These are phyloP conservation scores for Vaccinium macrocarpon DNA, from an alignment of 148 eudicot genomes.

Conservation along the genomic window DNA sequence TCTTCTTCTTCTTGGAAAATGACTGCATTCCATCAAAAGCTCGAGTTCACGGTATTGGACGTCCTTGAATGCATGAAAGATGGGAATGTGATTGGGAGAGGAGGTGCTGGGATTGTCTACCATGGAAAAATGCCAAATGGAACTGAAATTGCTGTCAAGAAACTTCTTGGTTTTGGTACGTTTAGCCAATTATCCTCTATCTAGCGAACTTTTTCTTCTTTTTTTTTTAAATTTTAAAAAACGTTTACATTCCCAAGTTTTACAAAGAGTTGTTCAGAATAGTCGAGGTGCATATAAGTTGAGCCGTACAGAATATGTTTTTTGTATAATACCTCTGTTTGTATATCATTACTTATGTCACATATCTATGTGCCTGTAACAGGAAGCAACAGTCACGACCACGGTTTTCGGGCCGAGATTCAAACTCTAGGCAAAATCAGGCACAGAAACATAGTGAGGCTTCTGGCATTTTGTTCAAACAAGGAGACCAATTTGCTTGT, in stretches of 20 bases:
- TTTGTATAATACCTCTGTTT: background rate
- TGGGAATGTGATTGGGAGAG: slow-evolving; percentile 89
- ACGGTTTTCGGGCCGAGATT: slow-evolving; percentile 83
- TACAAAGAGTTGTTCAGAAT: too few species aligned
- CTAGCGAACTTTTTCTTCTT: background rate
- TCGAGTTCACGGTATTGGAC: slow-evolving; percentile 66
- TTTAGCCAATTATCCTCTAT: background rate
- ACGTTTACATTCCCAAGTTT: too few species aligned
- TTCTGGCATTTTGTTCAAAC: slow-evolving; percentile 84
- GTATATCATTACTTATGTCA: background rate
- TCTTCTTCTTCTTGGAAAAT: slow-evolving; percentile 68
- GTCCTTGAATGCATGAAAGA: slow-evolving; percentile 86
- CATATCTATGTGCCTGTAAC: background rate
- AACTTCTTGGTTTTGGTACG: slow-evolving; percentile 64
- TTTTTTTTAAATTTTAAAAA: too few species aligned
- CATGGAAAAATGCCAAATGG: slow-evolving; percentile 87
- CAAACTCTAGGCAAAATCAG: slow-evolving; percentile 84
- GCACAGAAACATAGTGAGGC: slow-evolving; percentile 82
- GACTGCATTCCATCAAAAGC: slow-evolving; percentile 69
- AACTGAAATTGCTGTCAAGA: slow-evolving; percentile 85
- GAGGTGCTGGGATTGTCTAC: slow-evolving; percentile 96
- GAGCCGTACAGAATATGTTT: background rate
- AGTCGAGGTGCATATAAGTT: too few species aligned
- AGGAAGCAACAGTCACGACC: slow-evolving; percentile 56
- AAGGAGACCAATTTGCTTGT: slow-evolving; percentile 70